These are phyloP conservation scores for Boletus insuetus DNA, from an alignment of 768 basidiomycete species.

Conservation along the genomic window DNA sequence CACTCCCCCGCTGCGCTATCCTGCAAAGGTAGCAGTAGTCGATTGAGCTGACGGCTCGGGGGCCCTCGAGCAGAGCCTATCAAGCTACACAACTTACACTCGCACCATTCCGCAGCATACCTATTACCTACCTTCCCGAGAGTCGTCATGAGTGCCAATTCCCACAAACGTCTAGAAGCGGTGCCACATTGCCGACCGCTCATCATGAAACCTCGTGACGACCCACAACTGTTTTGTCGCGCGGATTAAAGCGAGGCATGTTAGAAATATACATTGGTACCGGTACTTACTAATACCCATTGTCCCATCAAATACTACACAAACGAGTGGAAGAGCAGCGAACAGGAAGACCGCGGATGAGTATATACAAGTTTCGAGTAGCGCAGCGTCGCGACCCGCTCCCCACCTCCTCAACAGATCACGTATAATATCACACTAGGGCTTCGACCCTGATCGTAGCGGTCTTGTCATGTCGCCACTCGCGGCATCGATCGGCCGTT, in stretches of 20 bases:
- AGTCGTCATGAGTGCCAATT: too few species aligned
- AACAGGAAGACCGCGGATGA: not conserved
- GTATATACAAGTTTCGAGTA: conserved; percentile 3
- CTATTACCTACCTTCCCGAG: too few species aligned
- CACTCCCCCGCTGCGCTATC: too few species aligned
- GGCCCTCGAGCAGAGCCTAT: too few species aligned
- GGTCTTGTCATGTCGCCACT: conserved; percentile 6
- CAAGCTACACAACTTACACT: too few species aligned
- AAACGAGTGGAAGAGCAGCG: not conserved
- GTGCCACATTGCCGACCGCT: too few species aligned
- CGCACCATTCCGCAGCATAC: too few species aligned
- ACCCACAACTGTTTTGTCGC: too few species aligned
- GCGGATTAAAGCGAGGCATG: not conserved
- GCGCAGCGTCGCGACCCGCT: conserved; percentile 4
- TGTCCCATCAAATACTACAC: conserved; percentile 1
- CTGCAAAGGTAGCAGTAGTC: too few species aligned
- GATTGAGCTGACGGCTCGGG: too few species aligned
- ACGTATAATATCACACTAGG: conserved; percentile 3
- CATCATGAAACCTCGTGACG: too few species aligned
- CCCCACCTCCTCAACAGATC: conserved; percentile 18
- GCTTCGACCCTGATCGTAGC: not conserved
- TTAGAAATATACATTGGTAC: conserved; percentile 5
- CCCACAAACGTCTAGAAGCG: too few species aligned
- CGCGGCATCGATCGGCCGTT: not conserved
- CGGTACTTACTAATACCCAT: not conserved